Conservation (phyloP, 495 filamentous ascomycete genomes). For the Penicillium mononematosum region DNA sequence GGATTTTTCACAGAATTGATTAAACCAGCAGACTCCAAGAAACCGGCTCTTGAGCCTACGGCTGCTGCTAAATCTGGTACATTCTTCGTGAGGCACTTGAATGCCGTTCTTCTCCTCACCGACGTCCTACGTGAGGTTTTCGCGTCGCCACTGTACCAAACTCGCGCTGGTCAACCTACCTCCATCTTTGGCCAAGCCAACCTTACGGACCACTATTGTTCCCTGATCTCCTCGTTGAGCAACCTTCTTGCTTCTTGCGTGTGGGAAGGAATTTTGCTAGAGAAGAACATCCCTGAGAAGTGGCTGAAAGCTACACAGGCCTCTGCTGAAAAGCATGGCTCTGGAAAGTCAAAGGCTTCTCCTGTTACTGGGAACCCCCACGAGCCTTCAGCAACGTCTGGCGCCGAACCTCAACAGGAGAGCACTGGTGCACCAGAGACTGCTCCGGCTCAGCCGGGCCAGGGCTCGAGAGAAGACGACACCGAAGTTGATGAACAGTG, state of each 20-base stretch:
- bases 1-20: slow-evolving; percentile 69
- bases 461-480: slow-evolving; percentile 39
- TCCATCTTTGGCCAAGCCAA: slow-evolving; percentile 70
- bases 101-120: slow-evolving; percentile 69
- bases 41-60: slow-evolving; percentile 18
- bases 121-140: slow-evolving; percentile 72
- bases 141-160: slow-evolving; percentile 61
- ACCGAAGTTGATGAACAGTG: slow-evolving; percentile 46
- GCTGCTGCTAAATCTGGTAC: slow-evolving; percentile 59
- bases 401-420: slow-evolving; percentile 21
- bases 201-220: slow-evolving; percentile 72
- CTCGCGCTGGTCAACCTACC: slow-evolving; percentile 49
- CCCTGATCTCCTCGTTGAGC: slow-evolving; percentile 68
- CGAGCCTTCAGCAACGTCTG: slow-evolving; percentile 14
- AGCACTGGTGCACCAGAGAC: slow-evolving; percentile 22
- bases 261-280: slow-evolving; percentile 77
- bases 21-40: slow-evolving; percentile 29
- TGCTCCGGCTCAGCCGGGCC: slow-evolving; percentile 25
- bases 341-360: slow-evolving; percentile 44
- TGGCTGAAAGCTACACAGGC: slow-evolving; percentile 64
- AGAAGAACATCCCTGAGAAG: slow-evolving; percentile 61
- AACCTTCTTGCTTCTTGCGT: slow-evolving; percentile 73
- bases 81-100: slow-evolving; percentile 69
- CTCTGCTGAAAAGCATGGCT: slow-evolving; percentile 45
- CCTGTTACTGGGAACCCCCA: slow-evolving; percentile 30